phyloP scores from a whole-genome alignment of 352 stramenopile species.

The Phytophthora boehmeriae region DNA sequence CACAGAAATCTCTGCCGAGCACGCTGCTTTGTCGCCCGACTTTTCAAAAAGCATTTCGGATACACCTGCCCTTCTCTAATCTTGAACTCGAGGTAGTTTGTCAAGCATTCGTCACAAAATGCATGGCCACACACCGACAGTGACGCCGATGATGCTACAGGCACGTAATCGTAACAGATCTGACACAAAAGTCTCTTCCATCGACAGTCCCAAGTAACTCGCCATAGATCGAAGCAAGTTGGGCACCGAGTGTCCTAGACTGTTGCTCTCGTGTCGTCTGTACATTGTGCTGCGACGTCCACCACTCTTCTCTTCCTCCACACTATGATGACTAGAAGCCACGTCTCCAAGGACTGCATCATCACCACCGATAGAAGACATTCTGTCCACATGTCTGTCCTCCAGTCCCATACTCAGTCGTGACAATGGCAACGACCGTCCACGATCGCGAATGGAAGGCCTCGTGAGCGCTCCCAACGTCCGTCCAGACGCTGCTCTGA shows the following conservation, averaged over 20 bases:
- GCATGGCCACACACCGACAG: conserved; percentile 56
- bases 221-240: conserved; percentile 57
- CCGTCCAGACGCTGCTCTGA: conserved; percentile 33
- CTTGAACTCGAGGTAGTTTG: conserved; percentile 74
- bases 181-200: conserved; percentile 80
- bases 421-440: conserved; percentile 29
- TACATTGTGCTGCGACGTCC: conserved; percentile 8
- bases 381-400: conserved; percentile 8
- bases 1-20: conserved; percentile 41
- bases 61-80: conserved; percentile 74
- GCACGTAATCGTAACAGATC: conserved; percentile 76
- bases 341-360: conserved; percentile 14
- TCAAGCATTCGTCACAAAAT: conserved; percentile 69
- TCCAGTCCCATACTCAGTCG: conserved; percentile 26
- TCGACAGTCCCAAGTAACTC: conserved; percentile 57
- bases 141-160: conserved; percentile 37
- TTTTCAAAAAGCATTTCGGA: conserved; percentile 69
- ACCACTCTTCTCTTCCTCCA: conserved; percentile 15
- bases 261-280: conserved; percentile 36
- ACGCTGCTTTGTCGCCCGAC: conserved; percentile 37
- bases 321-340: conserved; percentile 19
- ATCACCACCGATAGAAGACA: conserved; percentile 4
- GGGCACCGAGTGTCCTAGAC: conserved; percentile 41
- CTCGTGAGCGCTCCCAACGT: conserved; percentile 34
- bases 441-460: conserved; percentile 26